These are phyloP conservation scores for Yamadazyma buinensis DNA, from an alignment of 1,139 yeast species.

Conservation along the genomic window DNA sequence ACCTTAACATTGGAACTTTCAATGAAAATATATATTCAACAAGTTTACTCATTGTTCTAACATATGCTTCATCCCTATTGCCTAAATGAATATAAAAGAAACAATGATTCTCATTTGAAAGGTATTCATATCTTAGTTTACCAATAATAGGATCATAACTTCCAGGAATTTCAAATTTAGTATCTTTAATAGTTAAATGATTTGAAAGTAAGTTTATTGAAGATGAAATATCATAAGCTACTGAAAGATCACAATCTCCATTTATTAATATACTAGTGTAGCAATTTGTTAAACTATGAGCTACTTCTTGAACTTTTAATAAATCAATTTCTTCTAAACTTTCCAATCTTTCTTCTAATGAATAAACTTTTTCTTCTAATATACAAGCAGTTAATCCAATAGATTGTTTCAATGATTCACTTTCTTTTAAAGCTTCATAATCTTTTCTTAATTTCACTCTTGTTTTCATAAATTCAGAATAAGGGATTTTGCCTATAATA, in stretches of 20 bases:
- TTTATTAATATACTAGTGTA: conserved; percentile 43
- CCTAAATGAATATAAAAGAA: conserved; percentile 54
- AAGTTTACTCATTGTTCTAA: conserved; percentile 39
- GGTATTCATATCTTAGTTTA: conserved; percentile 6
- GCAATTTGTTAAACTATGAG: conserved; percentile 20
- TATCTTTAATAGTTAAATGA: conserved; percentile 10
- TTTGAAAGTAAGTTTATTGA: conserved; percentile 13
- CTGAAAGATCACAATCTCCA: conserved; percentile 36
- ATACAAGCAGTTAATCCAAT: conserved; percentile 46
- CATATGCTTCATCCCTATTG: conserved; percentile 25
- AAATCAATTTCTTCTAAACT: conserved; percentile 27
- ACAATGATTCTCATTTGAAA: conserved; percentile 6
- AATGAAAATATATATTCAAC: conserved; percentile 41
- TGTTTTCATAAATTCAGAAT: conserved; percentile 37
- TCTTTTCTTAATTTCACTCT: conserved; percentile 40
- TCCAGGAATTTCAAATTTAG: conserved; percentile 7
- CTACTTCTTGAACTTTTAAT: conserved; percentile 15
- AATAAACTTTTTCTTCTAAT: conserved; percentile 52
- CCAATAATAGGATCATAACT: conserved; percentile 9
- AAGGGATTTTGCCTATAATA: conserved; percentile 15
- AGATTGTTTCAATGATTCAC: conserved; percentile 39
- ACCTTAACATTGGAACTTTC: conserved; percentile 46
- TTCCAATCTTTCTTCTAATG: conserved; percentile 45
- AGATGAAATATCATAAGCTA: conserved; percentile 12
- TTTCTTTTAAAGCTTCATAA: conserved; percentile 36